A percentile compares a stretch with the other conserved stretches of the same genome.
These are phyloP conservation scores for Chaetomium fimeti DNA, from an alignment of 495 filamentous ascomycete species.

Conservation along the genomic window DNA sequence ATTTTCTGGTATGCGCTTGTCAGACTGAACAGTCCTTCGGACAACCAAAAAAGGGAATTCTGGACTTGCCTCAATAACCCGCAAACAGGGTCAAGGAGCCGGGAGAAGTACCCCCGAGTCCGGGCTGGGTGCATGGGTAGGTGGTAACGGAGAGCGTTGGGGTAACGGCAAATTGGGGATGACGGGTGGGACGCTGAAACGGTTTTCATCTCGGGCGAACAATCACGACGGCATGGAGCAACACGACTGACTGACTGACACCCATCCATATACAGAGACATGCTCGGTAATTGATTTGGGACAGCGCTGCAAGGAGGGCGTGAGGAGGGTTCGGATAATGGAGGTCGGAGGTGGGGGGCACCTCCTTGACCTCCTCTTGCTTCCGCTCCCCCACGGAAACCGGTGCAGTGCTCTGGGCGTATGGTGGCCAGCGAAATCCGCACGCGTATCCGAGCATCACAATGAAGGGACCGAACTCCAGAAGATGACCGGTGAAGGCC, in stretches of 20 bases:
- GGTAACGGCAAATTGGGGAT: not conserved
- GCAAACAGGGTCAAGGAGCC: not conserved
- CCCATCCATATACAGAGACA: not conserved
- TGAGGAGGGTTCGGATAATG: not conserved
- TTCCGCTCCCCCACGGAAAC: not conserved
- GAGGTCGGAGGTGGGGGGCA: not conserved
- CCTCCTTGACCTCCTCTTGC: not conserved
- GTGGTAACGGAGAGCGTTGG: not conserved
- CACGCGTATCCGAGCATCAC: not conserved
- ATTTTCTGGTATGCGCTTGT: too few species aligned
- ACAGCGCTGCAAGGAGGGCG: not conserved
- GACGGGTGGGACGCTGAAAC: not conserved
- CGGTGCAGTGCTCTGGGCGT: not conserved
- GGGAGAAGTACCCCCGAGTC: constrained; percentile 10
- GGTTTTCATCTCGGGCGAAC: not conserved
- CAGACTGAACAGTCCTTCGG: not conserved
- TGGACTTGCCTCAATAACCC: not conserved
- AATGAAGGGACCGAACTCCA: not conserved
- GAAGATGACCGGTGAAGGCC: not conserved
- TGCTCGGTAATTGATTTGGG: constrained; percentile 1
- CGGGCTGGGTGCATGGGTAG: not conserved
- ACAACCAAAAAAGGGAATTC: not conserved
- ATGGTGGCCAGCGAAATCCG: not conserved
- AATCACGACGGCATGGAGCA: not conserved
- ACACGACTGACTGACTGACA: not conserved